Percentiles rank a stretch among this genome's conserved stretches.
phyloP scores from a whole-genome alignment of 1,139 yeast genomes.

The Pichia sp. region DNA sequence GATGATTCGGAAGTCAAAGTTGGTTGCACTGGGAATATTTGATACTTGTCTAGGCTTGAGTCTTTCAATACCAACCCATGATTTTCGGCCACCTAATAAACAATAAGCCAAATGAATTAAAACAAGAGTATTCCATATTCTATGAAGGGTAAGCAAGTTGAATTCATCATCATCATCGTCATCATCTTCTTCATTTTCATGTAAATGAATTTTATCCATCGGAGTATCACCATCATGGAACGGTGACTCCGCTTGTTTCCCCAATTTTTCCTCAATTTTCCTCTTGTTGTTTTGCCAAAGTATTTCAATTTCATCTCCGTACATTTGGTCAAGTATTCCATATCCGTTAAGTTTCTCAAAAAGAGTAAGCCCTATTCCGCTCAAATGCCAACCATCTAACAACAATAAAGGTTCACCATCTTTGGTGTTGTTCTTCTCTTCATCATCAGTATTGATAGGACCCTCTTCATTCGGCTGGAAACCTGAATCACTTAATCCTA shows the following conservation, averaged over 20 bases:
- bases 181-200: conserved; percentile 19
- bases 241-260: not conserved
- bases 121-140: conserved; percentile 63
- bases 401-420: conserved; percentile 5
- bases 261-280: conserved; percentile 2
- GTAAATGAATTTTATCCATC: not conserved
- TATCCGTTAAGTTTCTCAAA: conserved; percentile 17
- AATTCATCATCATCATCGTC: conserved; percentile 34
- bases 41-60: conserved; percentile 33
- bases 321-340: conserved; percentile 16
- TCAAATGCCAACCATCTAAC: conserved; percentile 18
- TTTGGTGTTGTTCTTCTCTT: not conserved
- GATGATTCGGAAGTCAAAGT: conserved; percentile 80
- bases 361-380: conserved; percentile 15
- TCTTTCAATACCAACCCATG: conserved; percentile 35
- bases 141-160: conserved; percentile 25
- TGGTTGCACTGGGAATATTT: conserved; percentile 62
- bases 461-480: not conserved
- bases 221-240: not conserved
- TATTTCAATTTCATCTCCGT: conserved; percentile 9
- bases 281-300: conserved; percentile 10
- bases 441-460: not conserved
- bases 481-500: conserved; percentile 12
- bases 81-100: conserved; percentile 62
- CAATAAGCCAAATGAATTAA: conserved; percentile 68